Base-by-base conservation (phyloP, 208 protist species). In the Plasmodiophora brassicae region DNA sequence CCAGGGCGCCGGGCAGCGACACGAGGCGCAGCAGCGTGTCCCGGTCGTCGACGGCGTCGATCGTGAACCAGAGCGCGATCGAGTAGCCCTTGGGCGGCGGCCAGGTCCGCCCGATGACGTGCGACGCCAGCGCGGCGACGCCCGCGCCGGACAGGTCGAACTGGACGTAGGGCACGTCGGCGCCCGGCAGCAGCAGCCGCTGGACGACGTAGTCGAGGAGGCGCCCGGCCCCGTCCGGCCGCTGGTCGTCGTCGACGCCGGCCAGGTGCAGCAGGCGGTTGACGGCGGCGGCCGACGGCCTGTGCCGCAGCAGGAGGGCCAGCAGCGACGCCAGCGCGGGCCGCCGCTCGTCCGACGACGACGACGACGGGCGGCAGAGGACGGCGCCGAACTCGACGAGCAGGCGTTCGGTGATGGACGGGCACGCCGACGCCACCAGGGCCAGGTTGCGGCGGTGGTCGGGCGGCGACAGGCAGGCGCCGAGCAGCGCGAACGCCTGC, bases 21-120 rank as follows among this genome's bases (percentile, higher is more conserved):
- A 32, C 5, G 5, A 78, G n/a, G 5, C n/a, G 5, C n/a, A 78
- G 5, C n/a, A n/a, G n/a, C n/a, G n/a, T n/a, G n/a, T n/a, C n/a
- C n/a, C n/a, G n/a, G n/a, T n/a, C n/a, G 41, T 78, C 65, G n/a
- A n/a, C 41, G n/a, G 65, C 65, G 41, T 78, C 65, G n/a, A 78
- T 78, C 5, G 20, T 38, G 41, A 78, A 78, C 65, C 65, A 78
- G 32, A 78, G 41, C 65, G 14, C 65, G 41, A 78, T 78, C 20
- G 14, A 38, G n/a, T 78, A 78, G 10, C 65, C 65, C 41, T 78
- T 78, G 10, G 5, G 65, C 5, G 65, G 65, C 5, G 65, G 65
- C 65, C 65, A 78, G 32, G 32, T 5, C 65, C n/a, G 32, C 10
- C 41, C 65, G 32, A 32, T 44, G 32, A 78, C 20, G 10, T 5